Evolutionary conservation across 257 asterid species (phyloP), one percentile per base, ranked within the genome.

Genomic region (Rubia yunnanensis): DNA sequence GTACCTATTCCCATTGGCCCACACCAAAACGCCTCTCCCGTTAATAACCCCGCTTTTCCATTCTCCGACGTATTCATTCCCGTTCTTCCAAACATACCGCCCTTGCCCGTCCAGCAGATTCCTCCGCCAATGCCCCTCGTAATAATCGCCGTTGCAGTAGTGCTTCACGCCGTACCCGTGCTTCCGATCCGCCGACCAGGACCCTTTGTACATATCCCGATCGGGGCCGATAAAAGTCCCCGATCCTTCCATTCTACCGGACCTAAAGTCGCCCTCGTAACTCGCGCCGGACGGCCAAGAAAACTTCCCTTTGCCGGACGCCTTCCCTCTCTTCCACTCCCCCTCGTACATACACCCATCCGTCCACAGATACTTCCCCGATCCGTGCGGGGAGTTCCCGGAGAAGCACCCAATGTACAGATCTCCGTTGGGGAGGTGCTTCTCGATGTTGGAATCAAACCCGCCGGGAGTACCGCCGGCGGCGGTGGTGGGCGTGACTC

Each of bases 221-320:
- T 88, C 95, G 14, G 95, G 55, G 7, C 95, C 95, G 35, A 90
- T 85, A 72, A 88, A 90, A 1, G 92, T 84, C 18, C 99, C 99
- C 0, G 70, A 66, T 0, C 99, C 99, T 52, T 92, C 99, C 97
- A 92, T 92, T 55, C 98, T 82, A 36, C 99, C 98, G 39, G 89
- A 84, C 79, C 76, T 88, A 72, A 94, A 94, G 41, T 94, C 94
- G 0, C 99, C 99, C 58, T 83, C 95, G 53, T 79, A 94, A 10
- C 88, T 86, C 22, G 99, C 98, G 1, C 99, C 98, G 0, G 96
- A 90, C 2, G 99, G 96, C 99, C 99, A 94, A 0, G 99, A 94
- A 53, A 94, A 83, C 70, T 79, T 90, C 1, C 99, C 99, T 54
- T 75, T 86, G 0, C 99, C 99, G 2, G 84, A 81, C 36, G 96